A percentile compares a stretch with the other conserved stretches of the same genome.
phyloP scores from a whole-genome alignment of 2,329 filamentous ascomycete species.

The Teratosphaeria viscida region DNA sequence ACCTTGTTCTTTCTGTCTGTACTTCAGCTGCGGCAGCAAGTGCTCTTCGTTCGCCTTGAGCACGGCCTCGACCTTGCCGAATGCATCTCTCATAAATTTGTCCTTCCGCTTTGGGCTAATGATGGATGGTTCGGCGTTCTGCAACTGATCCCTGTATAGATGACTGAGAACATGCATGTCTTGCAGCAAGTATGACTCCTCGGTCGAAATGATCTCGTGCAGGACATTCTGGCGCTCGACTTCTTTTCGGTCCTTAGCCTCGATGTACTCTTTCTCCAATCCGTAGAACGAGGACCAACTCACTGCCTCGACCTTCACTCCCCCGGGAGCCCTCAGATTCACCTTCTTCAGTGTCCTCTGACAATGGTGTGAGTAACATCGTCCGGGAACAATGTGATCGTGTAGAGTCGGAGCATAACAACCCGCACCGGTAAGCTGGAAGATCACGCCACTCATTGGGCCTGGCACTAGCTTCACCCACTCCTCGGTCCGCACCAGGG shows the following conservation, averaged over 20 bases:
- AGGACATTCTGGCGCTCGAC: conserved; percentile 86
- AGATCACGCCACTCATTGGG: conserved; percentile 77
- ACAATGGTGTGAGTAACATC: conserved; percentile 91
- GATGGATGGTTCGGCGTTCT: conserved; percentile 63
- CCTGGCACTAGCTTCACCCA: conserved; percentile 89
- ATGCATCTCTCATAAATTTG: conserved; percentile 74
- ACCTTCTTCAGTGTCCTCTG: conserved; percentile 91
- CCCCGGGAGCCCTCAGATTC: conserved; percentile 62
- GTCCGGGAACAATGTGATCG: conserved; percentile 52
- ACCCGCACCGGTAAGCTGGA: conserved; percentile 81
- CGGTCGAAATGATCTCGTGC: conserved; percentile 88
- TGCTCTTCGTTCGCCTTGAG: conserved; percentile 88
- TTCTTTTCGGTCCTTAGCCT: conserved; percentile 69
- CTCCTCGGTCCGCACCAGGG: conserved; percentile 81
- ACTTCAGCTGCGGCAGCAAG: conserved; percentile 86
- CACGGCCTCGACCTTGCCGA: conserved; percentile 81
- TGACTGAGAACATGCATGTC: conserved; percentile 67
- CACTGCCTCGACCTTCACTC: conserved; percentile 24
- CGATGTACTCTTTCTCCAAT: conserved; percentile 65
- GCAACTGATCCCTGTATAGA: conserved; percentile 75
- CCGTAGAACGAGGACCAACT: conserved; percentile 90
- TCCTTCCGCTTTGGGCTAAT: conserved; percentile 67
- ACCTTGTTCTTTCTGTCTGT: conserved; percentile 90
- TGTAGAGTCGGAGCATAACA: conserved; percentile 86
- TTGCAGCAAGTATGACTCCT: conserved; percentile 83